Evolutionary conservation across 495 filamentous ascomycete genomes (phyloP).

Genomic region (Aspergillus bridgeri): DNA sequence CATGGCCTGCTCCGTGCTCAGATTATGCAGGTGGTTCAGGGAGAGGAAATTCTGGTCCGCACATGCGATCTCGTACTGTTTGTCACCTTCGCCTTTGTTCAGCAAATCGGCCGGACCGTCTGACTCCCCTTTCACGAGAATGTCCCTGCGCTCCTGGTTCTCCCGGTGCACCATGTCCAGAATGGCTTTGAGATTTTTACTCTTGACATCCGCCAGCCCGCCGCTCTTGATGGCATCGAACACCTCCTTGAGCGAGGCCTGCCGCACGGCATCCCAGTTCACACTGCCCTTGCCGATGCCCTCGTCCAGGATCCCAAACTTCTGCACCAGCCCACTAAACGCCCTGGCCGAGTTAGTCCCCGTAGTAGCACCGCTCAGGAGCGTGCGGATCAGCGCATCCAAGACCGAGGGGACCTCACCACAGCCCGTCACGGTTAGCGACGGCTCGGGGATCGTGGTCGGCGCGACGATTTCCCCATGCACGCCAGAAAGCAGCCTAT

Average conservation of each 20-base stretch:
- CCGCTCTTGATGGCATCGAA: conserved; percentile 70
- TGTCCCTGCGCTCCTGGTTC: conserved; percentile 49
- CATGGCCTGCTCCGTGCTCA: conserved; percentile 69
- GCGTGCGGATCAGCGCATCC: conserved; percentile 80
- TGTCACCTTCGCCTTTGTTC: conserved; percentile 34
- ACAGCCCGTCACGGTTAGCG: conserved; percentile 79
- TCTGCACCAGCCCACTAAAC: conserved; percentile 65
- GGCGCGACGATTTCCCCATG: conserved; percentile 69
- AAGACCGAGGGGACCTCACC: conserved; percentile 91
- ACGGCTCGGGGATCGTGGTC: conserved; percentile 66
- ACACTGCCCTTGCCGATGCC: conserved; percentile 74
- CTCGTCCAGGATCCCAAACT: conserved; percentile 61
- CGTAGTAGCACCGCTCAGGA: conserved; percentile 73
- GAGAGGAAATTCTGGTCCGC: conserved; percentile 59
- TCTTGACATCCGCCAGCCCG: conserved; percentile 66
- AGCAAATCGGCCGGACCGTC: not conserved
- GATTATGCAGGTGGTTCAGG: conserved; percentile 71
- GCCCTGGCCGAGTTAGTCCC: conserved; percentile 63
- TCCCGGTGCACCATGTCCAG: conserved; percentile 77
- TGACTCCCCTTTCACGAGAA: conserved; percentile 23
- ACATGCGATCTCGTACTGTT: conserved; percentile 48
- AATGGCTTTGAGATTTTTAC: conserved; percentile 73
- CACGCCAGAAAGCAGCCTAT: conserved; percentile 57
- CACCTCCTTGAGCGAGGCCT: conserved; percentile 58
- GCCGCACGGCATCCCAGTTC: conserved; percentile 80